A percentile compares a stretch with the other conserved stretches of the same genome.
These are phyloP conservation scores for Umbellularia californica DNA, from an alignment of 164 flowering plant species.

Conservation along the genomic window DNA sequence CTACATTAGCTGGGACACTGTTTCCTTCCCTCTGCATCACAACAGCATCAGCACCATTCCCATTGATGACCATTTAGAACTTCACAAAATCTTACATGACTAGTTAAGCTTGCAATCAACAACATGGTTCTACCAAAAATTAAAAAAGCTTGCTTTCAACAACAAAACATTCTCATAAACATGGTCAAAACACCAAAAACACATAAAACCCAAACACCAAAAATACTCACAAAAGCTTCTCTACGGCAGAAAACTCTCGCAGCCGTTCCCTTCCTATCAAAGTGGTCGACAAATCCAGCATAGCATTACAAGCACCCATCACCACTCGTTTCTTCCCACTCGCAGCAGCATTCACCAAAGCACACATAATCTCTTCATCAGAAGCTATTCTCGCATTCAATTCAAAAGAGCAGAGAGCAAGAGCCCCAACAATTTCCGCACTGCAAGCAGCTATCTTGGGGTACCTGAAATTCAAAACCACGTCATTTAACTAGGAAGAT, in stretches of 20 bases:
- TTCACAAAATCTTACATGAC: not conserved
- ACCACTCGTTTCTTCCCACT: slow-evolving; percentile 17
- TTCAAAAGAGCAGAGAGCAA: slow-evolving; percentile 41
- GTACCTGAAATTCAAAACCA: slow-evolving; percentile 13
- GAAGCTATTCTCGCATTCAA: slow-evolving; percentile 38
- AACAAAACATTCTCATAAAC: not conserved
- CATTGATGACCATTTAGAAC: not conserved
- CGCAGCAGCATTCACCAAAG: slow-evolving; percentile 24
- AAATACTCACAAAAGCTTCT: slow-evolving; percentile 49
- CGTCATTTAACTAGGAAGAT: not conserved
- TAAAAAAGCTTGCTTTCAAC: not conserved
- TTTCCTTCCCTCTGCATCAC: too few relatives aligned
- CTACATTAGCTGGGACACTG: too few relatives aligned
- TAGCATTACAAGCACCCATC: slow-evolving; percentile 47
- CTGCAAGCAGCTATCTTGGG: slow-evolving; percentile 22
- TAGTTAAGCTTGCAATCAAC: not conserved
- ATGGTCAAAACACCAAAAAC: slow-evolving; percentile 2
- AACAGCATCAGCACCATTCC: too few relatives aligned
- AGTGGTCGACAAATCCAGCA: slow-evolving; percentile 57
- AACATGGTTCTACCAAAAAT: too few relatives aligned
- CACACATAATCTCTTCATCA: slow-evolving; percentile 38
- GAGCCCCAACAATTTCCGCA: slow-evolving; percentile 46
- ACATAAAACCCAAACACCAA: not conserved
- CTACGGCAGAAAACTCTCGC: slow-evolving; percentile 31
- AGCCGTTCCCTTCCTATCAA: slow-evolving; percentile 34